Evolutionary conservation across 192 early-diverging fungal species (phyloP), one percentile per base, ranked within the genome.

Genomic region (Coemansia sp.): DNA sequence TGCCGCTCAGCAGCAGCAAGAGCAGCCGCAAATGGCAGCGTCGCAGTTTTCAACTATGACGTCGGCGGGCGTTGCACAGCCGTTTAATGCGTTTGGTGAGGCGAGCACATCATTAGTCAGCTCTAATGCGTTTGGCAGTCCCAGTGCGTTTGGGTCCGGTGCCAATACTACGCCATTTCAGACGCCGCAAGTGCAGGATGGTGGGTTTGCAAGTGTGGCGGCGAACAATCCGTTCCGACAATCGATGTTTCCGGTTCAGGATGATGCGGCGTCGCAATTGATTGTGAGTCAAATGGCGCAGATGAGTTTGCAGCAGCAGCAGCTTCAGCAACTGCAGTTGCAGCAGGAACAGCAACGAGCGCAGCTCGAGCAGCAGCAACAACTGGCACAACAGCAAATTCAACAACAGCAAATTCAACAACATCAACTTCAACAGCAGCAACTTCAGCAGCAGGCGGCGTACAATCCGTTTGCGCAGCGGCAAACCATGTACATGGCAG

Each of bases 401-500:
- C 32, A 61, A 24, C 60, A 48, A 20, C 65, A 66, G 45, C 68
- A 74, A 22, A 59, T 29, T 29, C 27, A 61, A 24, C 60, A 47
- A 19, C 65, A 66, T 0, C 39, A 41, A 16, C 39, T 41, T 11
- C 39, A 14, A 8, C 66, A 58, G 22, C 56, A 65, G 23, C 68
- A 74, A 29, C 63, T 35, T 35, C 32, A 61, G 35, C 60, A 48
- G 26, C 65, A 66, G 51, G n/a, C 54, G 3, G 52, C 71, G 23
- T 67, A 73, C 24, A 82, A 82, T 35, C 80, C 80, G 26, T 82
- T 82, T 57, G 50, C 64, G 16, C 74, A 76, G 65, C 80, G 80
- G 19, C 80, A 82, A 65, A 77, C 80, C 11, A 74, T 82, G 70
- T 82, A 77, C 27, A 35, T 73, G 63, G 66, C 50, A 10, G 53